Evolutionary conservation across 2,329 filamentous ascomycete species (phyloP), one percentile per base, ranked within the genome.

Genomic region (Fusarium tanahbumbuense): DNA sequence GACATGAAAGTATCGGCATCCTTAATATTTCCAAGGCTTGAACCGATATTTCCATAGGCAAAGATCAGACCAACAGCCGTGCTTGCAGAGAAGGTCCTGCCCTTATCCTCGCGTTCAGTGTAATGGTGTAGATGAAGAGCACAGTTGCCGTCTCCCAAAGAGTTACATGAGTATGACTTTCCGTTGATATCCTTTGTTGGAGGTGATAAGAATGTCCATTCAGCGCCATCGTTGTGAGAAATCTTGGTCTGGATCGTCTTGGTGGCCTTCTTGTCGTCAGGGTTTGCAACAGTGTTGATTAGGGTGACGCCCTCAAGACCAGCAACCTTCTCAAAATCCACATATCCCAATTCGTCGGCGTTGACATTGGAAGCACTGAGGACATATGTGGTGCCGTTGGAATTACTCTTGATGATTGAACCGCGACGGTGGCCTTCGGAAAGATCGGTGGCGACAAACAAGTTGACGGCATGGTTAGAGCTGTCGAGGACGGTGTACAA

Each of bases 331-430:
- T 99, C 96, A 79, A 97, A 99, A 78, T 99, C 96, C 46, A 97
- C 95, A 76, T 91, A 98, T 45, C 91, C 94, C 3, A 78, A 73
- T 15, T 86, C 83, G 76, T 98, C 90, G 73, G 93, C 88, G 80
- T 98, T 98, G 76, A 98, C 93, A 22, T 88, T 89, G 50, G 88
- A 84, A 25, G 96, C 85, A 79, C 93, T 97, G 70, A 97, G 83
- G 15, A 97, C 93, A 76, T 98, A 99, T 3, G 92, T 96, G 1
- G 96, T 99, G 56, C 96, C 96, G 77, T 99, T 98, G 75, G 94
- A 98, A 83, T 99, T 99, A 77, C 94, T 98, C 87, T 98, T 99
- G 81, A 99, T 89, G 73, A 99, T 93, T 25, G 92, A 91, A 40
- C 96, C 96, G 74, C 92, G 94, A 64, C 92, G 88, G 53, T 87